phyloP scores from a whole-genome alignment of 805 yeast species.

The Metschnikowia koreensis region DNA sequence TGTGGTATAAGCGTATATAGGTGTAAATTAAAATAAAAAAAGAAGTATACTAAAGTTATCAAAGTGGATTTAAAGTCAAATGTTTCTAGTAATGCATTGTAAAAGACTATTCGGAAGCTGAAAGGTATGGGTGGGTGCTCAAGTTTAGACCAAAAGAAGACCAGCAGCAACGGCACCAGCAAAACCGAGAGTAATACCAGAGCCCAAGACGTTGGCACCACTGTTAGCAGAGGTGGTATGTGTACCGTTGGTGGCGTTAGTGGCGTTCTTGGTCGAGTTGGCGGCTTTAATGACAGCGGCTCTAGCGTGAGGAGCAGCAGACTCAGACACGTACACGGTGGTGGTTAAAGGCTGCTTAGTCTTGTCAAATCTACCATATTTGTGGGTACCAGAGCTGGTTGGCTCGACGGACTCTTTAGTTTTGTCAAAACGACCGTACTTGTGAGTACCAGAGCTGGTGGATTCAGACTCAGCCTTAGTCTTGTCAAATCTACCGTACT shows the following conservation, averaged over 20 bases:
- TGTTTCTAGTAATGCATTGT: background rate
- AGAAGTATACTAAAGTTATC: background rate
- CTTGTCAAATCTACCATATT: slow-evolving; percentile 35
- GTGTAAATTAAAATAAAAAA: background rate
- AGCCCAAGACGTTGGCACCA: slow-evolving; percentile 19
- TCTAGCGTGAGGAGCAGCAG: slow-evolving; percentile 13
- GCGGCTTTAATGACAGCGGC: slow-evolving; percentile 15
- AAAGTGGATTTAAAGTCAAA: background rate
- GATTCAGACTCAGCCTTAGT: slow-evolving; percentile 16
- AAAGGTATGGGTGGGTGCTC: background rate
- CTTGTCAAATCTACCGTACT: slow-evolving; percentile 25
- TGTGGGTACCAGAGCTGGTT: slow-evolving; percentile 33
- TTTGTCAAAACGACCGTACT: slow-evolving; percentile 32
- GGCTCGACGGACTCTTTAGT: slow-evolving; percentile 36
- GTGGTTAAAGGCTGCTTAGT: slow-evolving; percentile 34
- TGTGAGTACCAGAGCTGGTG: slow-evolving; percentile 27
- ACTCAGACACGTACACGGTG: slow-evolving; percentile 29
- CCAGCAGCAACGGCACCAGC: slow-evolving; percentile 52
- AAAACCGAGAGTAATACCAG: slow-evolving; percentile 28
- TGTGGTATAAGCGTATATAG: background rate
- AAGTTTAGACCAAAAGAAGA: slow-evolving; percentile 34
- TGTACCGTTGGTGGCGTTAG: slow-evolving; percentile 19
- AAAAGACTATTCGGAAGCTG: background rate
- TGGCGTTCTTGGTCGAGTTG: slow-evolving; percentile 9
- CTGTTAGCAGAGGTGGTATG: slow-evolving; percentile 25